Percentiles rank a stretch among this genome's conserved stretches.
phyloP scores from a whole-genome alignment of 768 basidiomycete species.

The Daedaleopsis sinensis region DNA sequence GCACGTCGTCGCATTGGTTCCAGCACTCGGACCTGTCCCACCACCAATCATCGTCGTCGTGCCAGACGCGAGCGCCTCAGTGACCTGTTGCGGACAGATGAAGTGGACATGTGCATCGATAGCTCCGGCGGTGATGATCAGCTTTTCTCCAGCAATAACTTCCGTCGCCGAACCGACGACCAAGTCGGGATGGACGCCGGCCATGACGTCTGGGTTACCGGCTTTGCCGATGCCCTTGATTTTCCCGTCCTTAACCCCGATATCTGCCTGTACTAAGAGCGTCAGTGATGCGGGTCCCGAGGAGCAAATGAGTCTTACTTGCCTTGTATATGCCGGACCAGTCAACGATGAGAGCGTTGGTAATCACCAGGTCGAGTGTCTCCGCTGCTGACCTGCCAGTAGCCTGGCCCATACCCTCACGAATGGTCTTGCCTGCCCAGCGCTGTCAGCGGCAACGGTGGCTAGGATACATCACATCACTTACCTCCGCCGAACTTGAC shows the following conservation, averaged over 20 bases:
- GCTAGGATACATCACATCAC: slow-evolving; percentile 10
- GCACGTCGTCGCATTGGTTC: slow-evolving; percentile 93
- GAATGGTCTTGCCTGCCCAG: slow-evolving; percentile 78
- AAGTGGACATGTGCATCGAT: slow-evolving; percentile 93
- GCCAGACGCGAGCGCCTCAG: slow-evolving; percentile 80
- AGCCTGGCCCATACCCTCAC: slow-evolving; percentile 97
- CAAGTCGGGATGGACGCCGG: slow-evolving; percentile 68
- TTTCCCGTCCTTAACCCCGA: slow-evolving; percentile 82
- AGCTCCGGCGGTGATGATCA: slow-evolving; percentile 92
- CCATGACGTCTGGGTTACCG: slow-evolving; percentile 95
- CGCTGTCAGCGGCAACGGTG: background rate
- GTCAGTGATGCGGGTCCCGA: background rate
- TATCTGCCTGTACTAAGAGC: slow-evolving; percentile 77
- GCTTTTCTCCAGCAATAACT: slow-evolving; percentile 93
- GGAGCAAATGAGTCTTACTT: background rate
- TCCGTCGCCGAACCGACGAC: slow-evolving; percentile 91
- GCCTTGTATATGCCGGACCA: slow-evolving; percentile 97
- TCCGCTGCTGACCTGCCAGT: slow-evolving; percentile 68
- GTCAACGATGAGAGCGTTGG: slow-evolving; percentile 92
- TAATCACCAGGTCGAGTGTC: slow-evolving; percentile 90
- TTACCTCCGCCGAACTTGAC: slow-evolving; percentile 96
- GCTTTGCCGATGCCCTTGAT: slow-evolving; percentile 96
- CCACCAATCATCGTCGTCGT: slow-evolving; percentile 96
- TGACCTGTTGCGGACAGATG: slow-evolving; percentile 92
- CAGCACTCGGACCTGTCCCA: slow-evolving; percentile 91